Base-by-base conservation (phyloP, 2,329 filamentous ascomycete species). In the Tolypocladium nubicola region DNA sequence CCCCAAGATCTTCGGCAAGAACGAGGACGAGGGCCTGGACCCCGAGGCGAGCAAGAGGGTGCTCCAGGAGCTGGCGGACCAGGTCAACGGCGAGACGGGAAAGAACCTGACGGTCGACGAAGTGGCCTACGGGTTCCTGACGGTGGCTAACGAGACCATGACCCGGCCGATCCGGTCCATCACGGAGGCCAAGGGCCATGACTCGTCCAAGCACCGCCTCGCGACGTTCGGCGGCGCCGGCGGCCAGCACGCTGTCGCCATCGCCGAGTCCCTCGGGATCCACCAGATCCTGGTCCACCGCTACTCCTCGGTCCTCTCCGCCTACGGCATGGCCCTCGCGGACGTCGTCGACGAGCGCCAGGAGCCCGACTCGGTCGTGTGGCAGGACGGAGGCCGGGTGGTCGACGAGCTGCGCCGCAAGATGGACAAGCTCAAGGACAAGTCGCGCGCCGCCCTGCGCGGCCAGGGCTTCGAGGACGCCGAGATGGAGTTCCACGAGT, bases 341-440 rank as follows among this genome's bases (percentile, higher is more conserved):
- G 74, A 78, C 35, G 70, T 78, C 0, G 75, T 77, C 2, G 70
- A 73, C 7, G 74, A 77, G 60, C 64, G 64, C 21, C 70, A 71
- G 35, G 68, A 70, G 21, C 75, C 74, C 14, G 68, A 85, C 41
- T 85, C 84, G 2, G 75, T 77, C 19, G 75, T 86, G 7, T 86
- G 83, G 82, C 77, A 79, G 16, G 82, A 85, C 21, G 69, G 78
- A 14, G 78, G 79, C 39, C 77, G 80, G 1, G 81, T 83, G 0
- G 77, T 85, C 6, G 71, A 80, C 9, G 84, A 85, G 45, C 74
- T 97, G 19, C 81, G 85, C 64, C 73, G 72, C 33, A 94, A 92
- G 72, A 89, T 97, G 80, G 79, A 84, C 23, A 86, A 89, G 52
- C 78, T 97, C 41, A 93, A 89, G 73, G 78, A 82, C n/a, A 90